Conservation (phyloP, 306 rosid genomes). For the Potentilla sterilis region DNA sequence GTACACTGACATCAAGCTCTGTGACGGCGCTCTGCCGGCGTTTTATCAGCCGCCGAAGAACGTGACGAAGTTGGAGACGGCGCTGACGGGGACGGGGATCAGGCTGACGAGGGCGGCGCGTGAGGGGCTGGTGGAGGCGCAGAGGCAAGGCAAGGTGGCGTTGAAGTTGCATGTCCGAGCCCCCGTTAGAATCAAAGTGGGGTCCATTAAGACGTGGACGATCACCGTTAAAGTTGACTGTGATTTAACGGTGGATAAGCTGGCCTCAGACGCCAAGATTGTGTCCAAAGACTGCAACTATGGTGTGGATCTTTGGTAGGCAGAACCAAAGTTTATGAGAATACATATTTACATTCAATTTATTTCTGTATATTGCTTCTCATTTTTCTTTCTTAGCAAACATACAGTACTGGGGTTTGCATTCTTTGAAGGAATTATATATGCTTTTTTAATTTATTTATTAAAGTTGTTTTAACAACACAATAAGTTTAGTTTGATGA, state of each 20-base stretch:
- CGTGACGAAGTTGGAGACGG: slow-evolving; percentile 47
- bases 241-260: slow-evolving; percentile 46
- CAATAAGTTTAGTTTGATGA: too few relatives aligned
- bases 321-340: too few relatives aligned
- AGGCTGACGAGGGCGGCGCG: slow-evolving; percentile 26
- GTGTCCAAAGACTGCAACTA: slow-evolving; percentile 46
- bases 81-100: slow-evolving; percentile 44
- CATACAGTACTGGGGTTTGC: too few relatives aligned
- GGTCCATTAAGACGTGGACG: slow-evolving; percentile 54
- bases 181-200: slow-evolving; percentile 61
- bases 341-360: too few relatives aligned
- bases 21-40: slow-evolving; percentile 54
- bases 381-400: not conserved
- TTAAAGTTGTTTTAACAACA: too few relatives aligned
- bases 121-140: slow-evolving; percentile 29
- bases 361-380: not conserved
- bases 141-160: slow-evolving; percentile 44
- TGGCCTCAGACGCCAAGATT: slow-evolving; percentile 51
- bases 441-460: too few relatives aligned
- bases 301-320: slow-evolving; percentile 25
- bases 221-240: slow-evolving; percentile 57
- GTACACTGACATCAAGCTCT: slow-evolving; percentile 36
- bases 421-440: too few relatives aligned
- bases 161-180: slow-evolving; percentile 43
- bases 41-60: slow-evolving; percentile 69